Conservation (phyloP, 1,139 yeast species). For the Yamadazyma membranifaciens region DNA sequence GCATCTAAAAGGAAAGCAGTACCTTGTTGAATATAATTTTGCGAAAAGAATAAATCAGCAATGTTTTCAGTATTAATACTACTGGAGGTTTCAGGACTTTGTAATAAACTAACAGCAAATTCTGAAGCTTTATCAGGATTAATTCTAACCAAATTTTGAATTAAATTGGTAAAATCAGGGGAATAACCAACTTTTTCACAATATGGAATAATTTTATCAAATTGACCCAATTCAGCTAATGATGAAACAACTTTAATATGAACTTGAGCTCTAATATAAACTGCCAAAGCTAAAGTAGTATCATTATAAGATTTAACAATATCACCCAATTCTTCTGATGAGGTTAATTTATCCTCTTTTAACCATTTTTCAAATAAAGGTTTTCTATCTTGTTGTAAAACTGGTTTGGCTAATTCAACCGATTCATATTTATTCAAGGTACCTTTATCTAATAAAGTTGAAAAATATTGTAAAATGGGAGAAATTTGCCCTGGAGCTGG, state of each 20-base stretch:
- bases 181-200: conserved; percentile 85
- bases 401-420: conserved; percentile 92
- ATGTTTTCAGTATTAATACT: conserved; percentile 78
- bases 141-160: conserved; percentile 86
- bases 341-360: conserved; percentile 89
- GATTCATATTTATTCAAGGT: conserved; percentile 92
- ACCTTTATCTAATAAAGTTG: conserved; percentile 89
- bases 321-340: conserved; percentile 96
- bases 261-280: conserved; percentile 80
- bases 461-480: conserved; percentile 90
- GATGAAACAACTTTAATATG: conserved; percentile 90
- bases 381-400: conserved; percentile 91
- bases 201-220: conserved; percentile 92
- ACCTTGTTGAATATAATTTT: conserved; percentile 95
- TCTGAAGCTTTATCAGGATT: conserved; percentile 99
- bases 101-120: conserved; percentile 84
- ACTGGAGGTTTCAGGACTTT: conserved; percentile 48
- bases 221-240: conserved; percentile 94
- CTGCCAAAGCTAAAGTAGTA: conserved; percentile 82
- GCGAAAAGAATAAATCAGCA: conserved; percentile 93
- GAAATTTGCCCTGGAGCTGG: conserved; percentile 97
- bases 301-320: conserved; percentile 83
- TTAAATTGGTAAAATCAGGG: conserved; percentile 87
- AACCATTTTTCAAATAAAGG: conserved; percentile 95
- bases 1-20: conserved; percentile 98